Base-by-base conservation (phyloP, 805 yeast genomes). In the Saccharomyces jurei region DNA sequence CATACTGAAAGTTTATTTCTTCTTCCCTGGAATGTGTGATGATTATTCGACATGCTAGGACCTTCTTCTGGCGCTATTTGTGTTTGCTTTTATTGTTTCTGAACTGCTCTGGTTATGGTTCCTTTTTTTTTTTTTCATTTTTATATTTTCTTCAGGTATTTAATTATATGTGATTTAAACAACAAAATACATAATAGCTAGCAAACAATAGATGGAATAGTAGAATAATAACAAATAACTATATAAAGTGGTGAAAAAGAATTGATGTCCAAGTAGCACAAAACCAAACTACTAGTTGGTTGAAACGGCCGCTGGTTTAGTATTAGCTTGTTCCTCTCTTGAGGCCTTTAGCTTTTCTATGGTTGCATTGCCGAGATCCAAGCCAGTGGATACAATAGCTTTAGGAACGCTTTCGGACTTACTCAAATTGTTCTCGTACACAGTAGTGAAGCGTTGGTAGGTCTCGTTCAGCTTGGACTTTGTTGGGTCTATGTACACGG, bases 321-420 rank as follows among this genome's bases (percentile, higher is more conserved):
- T 17, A 8, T 48, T 30, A n/a, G 41, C 21, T 21, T 48, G 41
- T n/a, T 28, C 46, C 21, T 50, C 25, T 27, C 36, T 48, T 48
- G 47, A 2, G 36, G 21, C 28, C 46, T 63, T 67, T 22, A 68
- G 50, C 52, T 64, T 67, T 41, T 63, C 67, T 1, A 68, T 48
- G 8, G 71, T 68, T 49, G 58, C 31, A 26, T 59, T 58, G 53
- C 69, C 70, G 22, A 69, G 51, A 26, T 69, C 71, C 27, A 62
- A 56, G 26, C 72, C 70, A 2, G 72, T 69, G 28, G 65, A 58
- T 11, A 67, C 62, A 21, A 69, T 54, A 3, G 72, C 72, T 26
- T 63, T 63, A 36, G 72, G 71, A 14, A 69, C 61, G 44, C 66
- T 65, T 44, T 66, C 69, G 29, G 63, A 55, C 52, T 64, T 63